Base-by-base conservation (phyloP, 208 protist species). In the Leishmania martiniquensis region DNA sequence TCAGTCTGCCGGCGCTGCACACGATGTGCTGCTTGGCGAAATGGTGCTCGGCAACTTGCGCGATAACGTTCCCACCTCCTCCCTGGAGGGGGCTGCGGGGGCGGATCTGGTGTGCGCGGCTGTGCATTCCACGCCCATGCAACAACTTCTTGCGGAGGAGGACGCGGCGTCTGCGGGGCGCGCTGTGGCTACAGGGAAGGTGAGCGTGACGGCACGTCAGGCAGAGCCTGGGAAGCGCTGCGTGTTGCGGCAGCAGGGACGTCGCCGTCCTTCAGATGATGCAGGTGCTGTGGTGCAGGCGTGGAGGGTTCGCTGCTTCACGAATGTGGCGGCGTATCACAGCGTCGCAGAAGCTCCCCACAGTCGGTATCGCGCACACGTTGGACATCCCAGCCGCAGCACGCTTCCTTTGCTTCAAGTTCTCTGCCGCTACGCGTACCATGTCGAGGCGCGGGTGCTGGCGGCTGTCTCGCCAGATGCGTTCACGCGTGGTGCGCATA, bases 341-440 rank as follows among this genome's bases (percentile, higher is more conserved):
- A 60, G 47, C 47, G n/a, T 12, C 25, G 69, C 47, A 60, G 49
- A 49, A 37, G 29, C 49, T 47, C 29, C 49, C 22, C 22, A 69
- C 49, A 22, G 25, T 10, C 25, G 22, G 65, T 25, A 32, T 49
- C 15, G 65, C 39, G 9, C 44, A 2, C 65, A 44, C 42, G 4
- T 42, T 25, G 42, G 42, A 29, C 42, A 51, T 25, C 44, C 65
- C 37, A 29, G 65, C 44, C 57, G 45, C 68, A 72, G 47, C 68
- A 15, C 2, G 17, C 69, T 12, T n/a, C 75, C 81, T 44, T 45
- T 25, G 4, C 71, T 80, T 25, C 51, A 70, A 29, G 37, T 77
- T 49, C 29, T 75, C 39, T 83, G 80, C 47, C 80, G 80, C 1
- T 83, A 83, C 49, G 52, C 76, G 42, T 83, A 83, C 42, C 9